Conservation (phyloP, 2,329 filamentous ascomycete genomes). For the Parafenestella ontariensis region DNA sequence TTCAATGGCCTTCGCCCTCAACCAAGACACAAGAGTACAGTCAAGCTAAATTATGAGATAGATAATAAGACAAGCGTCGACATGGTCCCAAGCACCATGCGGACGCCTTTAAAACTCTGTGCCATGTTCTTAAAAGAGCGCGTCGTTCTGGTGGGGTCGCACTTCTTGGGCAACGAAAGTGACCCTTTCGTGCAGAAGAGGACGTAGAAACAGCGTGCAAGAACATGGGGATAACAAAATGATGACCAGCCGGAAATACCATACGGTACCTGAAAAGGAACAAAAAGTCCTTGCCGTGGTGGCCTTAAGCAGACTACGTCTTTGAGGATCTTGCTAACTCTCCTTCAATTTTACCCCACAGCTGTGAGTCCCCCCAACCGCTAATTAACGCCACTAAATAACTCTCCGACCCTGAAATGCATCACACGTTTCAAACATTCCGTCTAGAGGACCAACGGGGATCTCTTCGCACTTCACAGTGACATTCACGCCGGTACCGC, state of each 20-base stretch:
- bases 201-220: background rate
- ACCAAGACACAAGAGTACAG: no score
- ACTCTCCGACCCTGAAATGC: conserved; percentile 1
- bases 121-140: background rate
- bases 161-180: background rate
- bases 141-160: background rate
- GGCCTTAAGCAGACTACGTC: background rate
- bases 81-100: background rate
- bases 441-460: background rate
- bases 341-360: background rate
- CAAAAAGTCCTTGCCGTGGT: background rate
- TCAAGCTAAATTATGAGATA: no score
- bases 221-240: background rate
- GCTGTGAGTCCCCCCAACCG: background rate
- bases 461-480: background rate
- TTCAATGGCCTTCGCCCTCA: no score
- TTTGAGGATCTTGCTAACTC: background rate
- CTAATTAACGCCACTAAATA: conserved; percentile 4
- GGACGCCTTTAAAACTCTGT: background rate
- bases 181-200: no score
- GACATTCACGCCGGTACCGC: background rate
- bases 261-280: background rate
- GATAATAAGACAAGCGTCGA: background rate
- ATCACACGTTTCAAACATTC: conserved; percentile 3
- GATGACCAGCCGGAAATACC: background rate